Evolutionary conservation across 2,329 filamentous ascomycete species (phyloP), one percentile per base, ranked within the genome.

Genomic region (Colletotrichum trifolii): DNA sequence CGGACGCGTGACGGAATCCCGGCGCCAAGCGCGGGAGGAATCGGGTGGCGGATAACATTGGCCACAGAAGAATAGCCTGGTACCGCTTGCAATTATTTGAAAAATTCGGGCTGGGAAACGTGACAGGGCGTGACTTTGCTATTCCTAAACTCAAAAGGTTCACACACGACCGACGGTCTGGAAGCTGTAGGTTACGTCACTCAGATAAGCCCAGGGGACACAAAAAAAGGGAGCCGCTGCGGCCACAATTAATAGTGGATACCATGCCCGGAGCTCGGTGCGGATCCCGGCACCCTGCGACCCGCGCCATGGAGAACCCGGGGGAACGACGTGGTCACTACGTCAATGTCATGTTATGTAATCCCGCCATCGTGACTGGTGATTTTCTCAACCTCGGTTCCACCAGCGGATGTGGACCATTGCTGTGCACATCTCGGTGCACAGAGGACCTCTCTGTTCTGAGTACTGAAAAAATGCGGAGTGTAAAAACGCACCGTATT

Each of bases 231-330:
- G 25, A 25, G 1, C 25, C 4, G 25, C 25, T 25, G 25, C 25
- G 25, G 25, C 25, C 25, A 25, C 4, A 25, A 5, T 25, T 33
- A 25, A 42, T n/a, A 49, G 17, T 13, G 38, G 13, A 13, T 33
- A 35, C 35, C 10, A n/a, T 17, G 25, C 40, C 56, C 59, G 59
- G 59, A 42, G 52, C 52, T 62, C 52, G 52, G 43, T 62, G 53
- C 59, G 59, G 52, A 49, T 35, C 59, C 58, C 45, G 59, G 59
- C 53, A 45, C 59, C 52, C 25, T 25, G 25, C 4, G 4, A 25
- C 25, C 25, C 25, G 25, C 25, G 25, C 4, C 3, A 25, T 25
- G 25, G 25, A 25, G 25, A 25, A 25, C 25, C 25, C 25, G 25
- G 25, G 25, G 25, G 25, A 1, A 25, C 25, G 25, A 25, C 25